Evolutionary conservation across 2,329 filamentous ascomycete species (phyloP), one percentile per base, ranked within the genome.

Genomic region (Aspergillus melleus): DNA sequence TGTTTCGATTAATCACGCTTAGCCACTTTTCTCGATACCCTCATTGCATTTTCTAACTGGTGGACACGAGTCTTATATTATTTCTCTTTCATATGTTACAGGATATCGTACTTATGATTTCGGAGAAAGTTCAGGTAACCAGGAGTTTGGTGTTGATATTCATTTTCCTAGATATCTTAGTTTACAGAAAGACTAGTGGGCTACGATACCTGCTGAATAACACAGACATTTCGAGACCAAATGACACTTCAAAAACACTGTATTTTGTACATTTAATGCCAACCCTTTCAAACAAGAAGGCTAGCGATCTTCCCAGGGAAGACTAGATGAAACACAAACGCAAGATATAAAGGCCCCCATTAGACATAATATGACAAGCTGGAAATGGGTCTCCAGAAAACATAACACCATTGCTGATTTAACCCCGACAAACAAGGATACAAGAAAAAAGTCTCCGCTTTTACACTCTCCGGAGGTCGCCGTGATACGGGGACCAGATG

Each of bases 401-500:
- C 55, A 62, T 57, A 66, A 65, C 64, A 59, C 61, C 65, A 57
- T 60, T 63, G 54, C 54, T 61, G 36, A 63, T 36, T 12, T 52
- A 52, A 60, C 52, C 54, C 55, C 30, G 64, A 61, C 57, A 44
- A 52, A 47, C 47, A 59, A 52, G 26, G 53, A 55, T 57, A 52
- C 32, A 36, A 20, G n/a, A 44, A 12, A 36, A 12, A 36, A 36
- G 26, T 29, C 26, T 36, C 32, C 32, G 32, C 32, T 36, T 16
- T 78, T 74, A 84, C 65, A 84, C 76, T 63, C 72, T 75, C 68
- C 81, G 82, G 66, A 83, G 77, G 53, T 80, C 79, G 44, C 83
- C 84, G 69, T 88, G 86, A 72, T 85, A 85, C 50, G 85, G 84
- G 80, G 82, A 84, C 86, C 86, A 88, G 55, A 88, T 83, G 60